Evolutionary conservation across 2,329 filamentous ascomycete species (phyloP).

Genomic region (Hypoxylon sp.): DNA sequence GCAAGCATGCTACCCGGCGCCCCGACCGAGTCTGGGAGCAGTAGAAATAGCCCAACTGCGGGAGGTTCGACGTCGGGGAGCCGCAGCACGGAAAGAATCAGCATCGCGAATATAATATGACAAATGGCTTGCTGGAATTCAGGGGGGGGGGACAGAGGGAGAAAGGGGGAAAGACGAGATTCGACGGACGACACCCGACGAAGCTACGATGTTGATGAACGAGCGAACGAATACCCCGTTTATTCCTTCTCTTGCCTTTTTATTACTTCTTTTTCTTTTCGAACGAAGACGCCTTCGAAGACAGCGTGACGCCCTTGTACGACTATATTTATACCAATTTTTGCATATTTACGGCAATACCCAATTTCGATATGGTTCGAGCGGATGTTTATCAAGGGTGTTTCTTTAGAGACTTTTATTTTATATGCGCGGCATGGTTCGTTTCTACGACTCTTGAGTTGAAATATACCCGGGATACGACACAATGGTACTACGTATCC

Average conservation of each 20-base stretch:
- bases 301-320: conserved; percentile 30
- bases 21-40: conserved; percentile 36
- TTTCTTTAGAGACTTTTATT: conserved; percentile 4
- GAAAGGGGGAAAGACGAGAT: neutral
- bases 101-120: conserved; percentile 56
- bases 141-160: neutral
- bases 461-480: conserved; percentile 3
- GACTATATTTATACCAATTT: conserved; percentile 34
- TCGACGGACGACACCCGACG: conserved; percentile 25
- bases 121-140: neutral
- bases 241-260: conserved; percentile 23
- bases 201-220: conserved; percentile 37
- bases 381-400: conserved; percentile 19
- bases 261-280: conserved; percentile 2
- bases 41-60: conserved; percentile 47
- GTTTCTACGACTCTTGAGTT: conserved; percentile 8
- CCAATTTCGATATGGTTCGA: conserved; percentile 26
- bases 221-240: conserved; percentile 40
- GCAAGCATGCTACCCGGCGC: conserved; percentile 36
- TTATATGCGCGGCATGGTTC: conserved; percentile 2
- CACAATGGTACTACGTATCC: conserved; percentile 17
- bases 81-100: conserved; percentile 54
- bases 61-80: conserved; percentile 43
- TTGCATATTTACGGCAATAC: conserved; percentile 34
- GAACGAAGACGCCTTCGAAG: conserved; percentile 29